Conservation (phyloP, 2,329 filamentous ascomycete species). For the Trichoderma cornu-damae region DNA sequence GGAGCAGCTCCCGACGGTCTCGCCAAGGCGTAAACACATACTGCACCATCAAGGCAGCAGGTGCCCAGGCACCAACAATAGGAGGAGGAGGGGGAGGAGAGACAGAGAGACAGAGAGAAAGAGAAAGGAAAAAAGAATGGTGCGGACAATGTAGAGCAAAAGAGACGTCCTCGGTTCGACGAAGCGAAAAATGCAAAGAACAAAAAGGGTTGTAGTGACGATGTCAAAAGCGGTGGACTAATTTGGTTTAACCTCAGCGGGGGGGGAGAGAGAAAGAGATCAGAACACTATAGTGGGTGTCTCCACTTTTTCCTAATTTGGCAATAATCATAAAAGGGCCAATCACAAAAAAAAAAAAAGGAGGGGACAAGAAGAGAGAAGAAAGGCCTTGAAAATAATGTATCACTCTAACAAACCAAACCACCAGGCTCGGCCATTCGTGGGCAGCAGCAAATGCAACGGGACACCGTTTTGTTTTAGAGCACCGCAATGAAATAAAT, state of each 20-base stretch:
- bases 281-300: neutral
- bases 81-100: neutral
- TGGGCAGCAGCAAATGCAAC: too few species aligned
- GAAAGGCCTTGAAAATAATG: too few species aligned
- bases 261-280: neutral
- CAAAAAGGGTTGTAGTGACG: neutral
- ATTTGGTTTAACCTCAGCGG: neutral
- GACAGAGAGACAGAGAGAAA: too few species aligned
- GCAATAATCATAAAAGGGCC: neutral
- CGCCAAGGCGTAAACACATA: constrained; percentile 74
- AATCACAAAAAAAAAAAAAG: too few species aligned
- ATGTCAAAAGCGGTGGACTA: constrained; percentile 5
- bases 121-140: too few species aligned
- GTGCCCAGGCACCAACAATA: neutral
- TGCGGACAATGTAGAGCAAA: too few species aligned
- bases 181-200: constrained; percentile 5
- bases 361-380: too few species aligned
- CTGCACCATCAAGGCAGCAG: constrained; percentile 51
- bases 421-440: too few species aligned
- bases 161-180: neutral
- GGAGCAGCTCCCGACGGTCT: constrained; percentile 58
- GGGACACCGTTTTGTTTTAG: too few species aligned
- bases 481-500: too few species aligned
- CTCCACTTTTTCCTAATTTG: neutral
- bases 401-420: too few species aligned